A percentile compares a stretch with the other conserved stretches of the same genome.
Evolutionary conservation across 768 basidiomycete species (phyloP).

Genomic region (Lentinula lateritia): DNA sequence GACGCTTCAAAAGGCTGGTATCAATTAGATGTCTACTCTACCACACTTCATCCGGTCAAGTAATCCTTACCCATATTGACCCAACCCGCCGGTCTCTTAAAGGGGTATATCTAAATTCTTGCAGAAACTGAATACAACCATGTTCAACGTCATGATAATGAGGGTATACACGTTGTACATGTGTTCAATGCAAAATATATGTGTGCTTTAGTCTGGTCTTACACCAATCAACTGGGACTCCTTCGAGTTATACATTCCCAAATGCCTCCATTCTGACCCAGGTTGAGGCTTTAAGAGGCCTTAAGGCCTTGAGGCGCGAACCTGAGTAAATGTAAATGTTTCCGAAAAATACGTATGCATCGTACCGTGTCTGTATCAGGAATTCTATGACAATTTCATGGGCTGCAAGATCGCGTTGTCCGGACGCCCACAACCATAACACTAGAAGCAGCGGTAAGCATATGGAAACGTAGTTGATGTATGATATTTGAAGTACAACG

Average conservation of each 20-base stretch:
- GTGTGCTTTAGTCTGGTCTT: too few species aligned
- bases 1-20: too few species aligned
- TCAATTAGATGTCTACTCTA: too few species aligned
- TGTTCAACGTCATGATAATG: neutral
- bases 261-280: too few species aligned
- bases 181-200: too few species aligned
- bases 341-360: too few species aligned
- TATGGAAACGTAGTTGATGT: neutral
- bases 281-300: too few species aligned
- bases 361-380: too few species aligned
- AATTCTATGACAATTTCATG: neutral
- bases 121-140: neutral
- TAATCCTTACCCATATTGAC: too few species aligned
- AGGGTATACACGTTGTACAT: neutral
- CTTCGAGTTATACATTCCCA: too few species aligned
- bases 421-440: neutral
- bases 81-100: neutral
- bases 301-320: neutral
- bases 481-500: neutral
- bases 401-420: neutral
- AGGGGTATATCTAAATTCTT: neutral
- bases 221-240: too few species aligned
- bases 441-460: neutral
- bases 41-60: too few species aligned
- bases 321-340: neutral